Evolutionary conservation across 139 green algal genomes (phyloP).

Genomic region (Volvox africanus): DNA sequence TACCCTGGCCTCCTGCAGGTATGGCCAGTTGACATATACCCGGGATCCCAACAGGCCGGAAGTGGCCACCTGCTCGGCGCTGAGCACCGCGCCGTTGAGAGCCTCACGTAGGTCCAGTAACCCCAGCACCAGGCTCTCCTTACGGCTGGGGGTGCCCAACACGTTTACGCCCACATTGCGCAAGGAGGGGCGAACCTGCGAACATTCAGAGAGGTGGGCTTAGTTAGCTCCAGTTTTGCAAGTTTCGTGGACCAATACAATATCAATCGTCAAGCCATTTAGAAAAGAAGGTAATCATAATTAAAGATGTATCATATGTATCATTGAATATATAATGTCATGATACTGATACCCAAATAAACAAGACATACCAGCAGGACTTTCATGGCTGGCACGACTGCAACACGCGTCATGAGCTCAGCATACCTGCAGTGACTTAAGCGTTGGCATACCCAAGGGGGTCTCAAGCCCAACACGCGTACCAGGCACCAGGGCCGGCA

Average conservation of each 20-base stretch:
- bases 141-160: conserved; percentile 84
- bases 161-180: conserved; percentile 81
- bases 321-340: too few relatives aligned
- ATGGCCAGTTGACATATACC: conserved; percentile 92
- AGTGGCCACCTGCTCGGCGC: conserved; percentile 48
- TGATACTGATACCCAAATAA: too few relatives aligned
- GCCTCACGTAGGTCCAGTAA: conserved; percentile 66
- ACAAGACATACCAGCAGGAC: too few relatives aligned
- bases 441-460: conserved; percentile 81
- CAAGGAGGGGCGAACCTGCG: conserved; percentile 39
- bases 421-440: conserved; percentile 72
- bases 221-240: too few relatives aligned
- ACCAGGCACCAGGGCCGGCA: conserved; percentile 71
- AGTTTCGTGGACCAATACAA: too few relatives aligned
- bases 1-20: conserved; percentile 82
- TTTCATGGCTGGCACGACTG: not conserved
- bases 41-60: conserved; percentile 73
- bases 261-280: too few relatives aligned
- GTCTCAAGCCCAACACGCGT: conserved; percentile 67
- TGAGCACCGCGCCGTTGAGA: conserved; percentile 34
- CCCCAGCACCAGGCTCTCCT: conserved; percentile 84
- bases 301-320: too few relatives aligned
- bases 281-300: too few relatives aligned
- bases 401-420: not conserved
- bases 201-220: too few relatives aligned